Conservation (phyloP, 1,284 basidiomycete genomes). For the Rhodotorula sp. region DNA sequence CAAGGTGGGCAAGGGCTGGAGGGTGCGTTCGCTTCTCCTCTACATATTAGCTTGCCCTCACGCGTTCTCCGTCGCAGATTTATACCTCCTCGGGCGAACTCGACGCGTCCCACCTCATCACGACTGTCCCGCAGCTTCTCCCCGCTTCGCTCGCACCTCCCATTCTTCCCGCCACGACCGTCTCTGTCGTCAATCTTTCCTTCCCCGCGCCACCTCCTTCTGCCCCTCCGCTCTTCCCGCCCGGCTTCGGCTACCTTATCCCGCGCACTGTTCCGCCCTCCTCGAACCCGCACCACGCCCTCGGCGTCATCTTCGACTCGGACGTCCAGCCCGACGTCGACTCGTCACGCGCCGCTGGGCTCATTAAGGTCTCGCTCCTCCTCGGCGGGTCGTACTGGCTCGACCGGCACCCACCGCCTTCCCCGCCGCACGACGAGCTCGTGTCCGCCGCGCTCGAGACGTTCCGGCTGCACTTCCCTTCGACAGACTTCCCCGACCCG, state of each 20-base stretch:
- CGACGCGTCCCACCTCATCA: conserved; percentile 44
- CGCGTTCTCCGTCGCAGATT: conserved; percentile 53
- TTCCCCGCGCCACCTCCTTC: conserved; percentile 50
- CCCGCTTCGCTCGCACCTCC: conserved; percentile 56
- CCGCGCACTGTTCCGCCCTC: conserved; percentile 68
- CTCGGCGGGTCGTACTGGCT: conserved; percentile 75
- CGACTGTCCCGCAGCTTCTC: conserved; percentile 46
- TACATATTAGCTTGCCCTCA: neutral
- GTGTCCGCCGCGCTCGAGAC: conserved; percentile 52
- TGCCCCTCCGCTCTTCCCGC: conserved; percentile 50
- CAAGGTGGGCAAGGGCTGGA: conserved; percentile 18
- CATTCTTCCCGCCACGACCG: conserved; percentile 55
- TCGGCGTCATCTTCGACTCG: conserved; percentile 65
- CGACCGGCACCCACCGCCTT: conserved; percentile 37
- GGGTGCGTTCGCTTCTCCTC: neutral
- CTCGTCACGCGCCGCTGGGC: conserved; percentile 52
- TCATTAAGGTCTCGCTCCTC: conserved; percentile 83
- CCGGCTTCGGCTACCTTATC: conserved; percentile 92
- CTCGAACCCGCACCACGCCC: conserved; percentile 49
- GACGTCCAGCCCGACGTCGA: conserved; percentile 51
- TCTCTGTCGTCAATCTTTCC: conserved; percentile 70
- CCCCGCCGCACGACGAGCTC: conserved; percentile 21
- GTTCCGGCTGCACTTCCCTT: conserved; percentile 59
- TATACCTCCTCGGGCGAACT: conserved; percentile 51
- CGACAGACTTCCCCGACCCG: conserved; percentile 60